Percentiles rank a stretch among this genome's conserved stretches.
Evolutionary conservation across 2,329 filamentous ascomycete species (phyloP).

Genomic region (Diaporthe vaccinii): DNA sequence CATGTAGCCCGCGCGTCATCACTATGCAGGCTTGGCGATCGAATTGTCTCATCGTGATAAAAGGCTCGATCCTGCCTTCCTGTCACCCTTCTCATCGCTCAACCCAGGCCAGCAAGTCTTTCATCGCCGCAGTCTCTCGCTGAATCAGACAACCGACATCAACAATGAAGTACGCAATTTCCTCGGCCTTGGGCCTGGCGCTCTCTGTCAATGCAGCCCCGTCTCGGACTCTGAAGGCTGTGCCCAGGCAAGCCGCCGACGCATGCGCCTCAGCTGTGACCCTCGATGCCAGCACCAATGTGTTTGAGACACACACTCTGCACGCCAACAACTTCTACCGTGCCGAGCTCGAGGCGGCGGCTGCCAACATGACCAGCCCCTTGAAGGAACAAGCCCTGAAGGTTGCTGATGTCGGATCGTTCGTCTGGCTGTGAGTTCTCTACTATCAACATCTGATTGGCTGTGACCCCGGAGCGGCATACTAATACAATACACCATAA

Average conservation of each 20-base stretch:
- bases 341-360: conserved; percentile 53
- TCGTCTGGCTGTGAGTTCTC: conserved; percentile 54
- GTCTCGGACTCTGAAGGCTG: conserved; percentile 46
- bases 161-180: conserved; percentile 22
- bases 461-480: not conserved
- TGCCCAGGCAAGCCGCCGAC: conserved; percentile 48
- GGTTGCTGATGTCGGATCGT: conserved; percentile 55
- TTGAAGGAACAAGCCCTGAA: conserved; percentile 42
- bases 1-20: not conserved
- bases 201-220: conserved; percentile 50
- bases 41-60: conserved; percentile 8
- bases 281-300: conserved; percentile 55
- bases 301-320: conserved; percentile 54
- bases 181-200: conserved; percentile 25
- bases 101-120: not conserved
- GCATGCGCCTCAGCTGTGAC: conserved; percentile 53
- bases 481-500: not conserved
- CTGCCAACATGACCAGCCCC: conserved; percentile 48
- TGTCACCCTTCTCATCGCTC: not conserved
- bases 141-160: not conserved
- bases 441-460: not conserved
- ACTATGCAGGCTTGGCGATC: not conserved
- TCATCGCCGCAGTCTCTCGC: not conserved
- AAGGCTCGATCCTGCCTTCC: not conserved
- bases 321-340: conserved; percentile 56